Base-by-base conservation (phyloP, 1,139 yeast genomes). In the Trichomonascaceae sp. region DNA sequence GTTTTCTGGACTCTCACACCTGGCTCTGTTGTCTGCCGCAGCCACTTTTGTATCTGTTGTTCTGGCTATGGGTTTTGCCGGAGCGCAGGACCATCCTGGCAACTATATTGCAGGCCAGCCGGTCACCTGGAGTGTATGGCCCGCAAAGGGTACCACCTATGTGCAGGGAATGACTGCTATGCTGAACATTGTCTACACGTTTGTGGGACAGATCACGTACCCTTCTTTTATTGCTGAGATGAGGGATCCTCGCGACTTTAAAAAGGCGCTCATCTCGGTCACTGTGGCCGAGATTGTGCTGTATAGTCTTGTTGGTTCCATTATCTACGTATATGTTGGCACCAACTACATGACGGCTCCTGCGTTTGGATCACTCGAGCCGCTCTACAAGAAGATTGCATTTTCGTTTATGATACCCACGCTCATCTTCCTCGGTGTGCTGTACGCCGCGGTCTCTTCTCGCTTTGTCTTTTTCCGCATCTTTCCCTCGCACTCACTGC, bases 331-430 rank as follows among this genome's bases (percentile, higher is more conserved):
- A 28, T 71, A 71, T 42, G 74, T 70, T 28, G 78, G 78, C 15
- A 58, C 65, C 39, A 61, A 56, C 26, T 70, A 72, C 47, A 64
- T 71, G 36, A 65, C 71, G 3, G 69, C 76, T 0, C 78, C 78
- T 1, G 76, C 76, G 0, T 71, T 69, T 46, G 78, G 77, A 1
- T 62, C 76, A 2, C 56, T 73, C 34, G 42, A 49, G 4, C 62
- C 64, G 2, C 51, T 54, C 28, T 69, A 58, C 54, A 69, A 69
- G 54, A 68, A 68, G 44, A 62, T 69, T 37, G 67, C 77, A 2
- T 73, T 71, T 45, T 64, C 76, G n/a, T 71, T 73, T 49, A 74
- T 76, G 0, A 56, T 73, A 22, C 79, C 78, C 33, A 72, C 79
- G 2, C 57, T 73, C 26, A 46, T 73, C 33, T 72, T 71, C 47